Conservation (phyloP, 345 rosid genomes). For the Noccaea caerulescens region DNA sequence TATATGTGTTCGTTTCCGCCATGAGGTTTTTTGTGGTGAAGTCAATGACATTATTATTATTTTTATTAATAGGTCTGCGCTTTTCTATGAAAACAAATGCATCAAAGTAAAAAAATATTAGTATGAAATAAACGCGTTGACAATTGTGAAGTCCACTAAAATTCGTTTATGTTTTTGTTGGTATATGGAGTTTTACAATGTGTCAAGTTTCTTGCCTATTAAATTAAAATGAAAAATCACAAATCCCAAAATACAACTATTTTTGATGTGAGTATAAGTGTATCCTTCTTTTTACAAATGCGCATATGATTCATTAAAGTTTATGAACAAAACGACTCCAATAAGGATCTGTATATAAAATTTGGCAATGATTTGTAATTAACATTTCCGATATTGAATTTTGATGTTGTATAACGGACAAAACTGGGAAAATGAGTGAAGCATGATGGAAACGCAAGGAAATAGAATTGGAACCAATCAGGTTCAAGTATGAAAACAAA, state of each 20-base stretch:
- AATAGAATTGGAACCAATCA: constrained; percentile 28
- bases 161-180: constrained; percentile 4
- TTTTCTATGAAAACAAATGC: neutral
- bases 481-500: constrained; percentile 1
- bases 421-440: constrained; percentile 2
- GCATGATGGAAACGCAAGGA: neutral
- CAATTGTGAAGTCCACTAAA: constrained; percentile 6
- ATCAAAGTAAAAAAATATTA: neutral
- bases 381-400: neutral
- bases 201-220: neutral
- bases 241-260: neutral
- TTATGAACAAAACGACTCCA: neutral
- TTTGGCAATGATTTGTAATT: constrained; percentile 10
- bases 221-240: neutral
- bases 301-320: neutral
- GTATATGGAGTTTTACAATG: neutral
- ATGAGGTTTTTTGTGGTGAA: constrained; percentile 6
- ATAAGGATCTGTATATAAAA: neutral
- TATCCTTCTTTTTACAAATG: neutral
- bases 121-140: constrained; percentile 23
- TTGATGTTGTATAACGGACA: neutral
- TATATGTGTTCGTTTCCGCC: constrained; percentile 32
- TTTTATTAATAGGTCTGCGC: neutral
- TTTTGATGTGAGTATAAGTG: neutral
- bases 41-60: constrained; percentile 4